Conservation (phyloP, 2,329 filamentous ascomycete species). For the Pyrenochaeta sp. region DNA sequence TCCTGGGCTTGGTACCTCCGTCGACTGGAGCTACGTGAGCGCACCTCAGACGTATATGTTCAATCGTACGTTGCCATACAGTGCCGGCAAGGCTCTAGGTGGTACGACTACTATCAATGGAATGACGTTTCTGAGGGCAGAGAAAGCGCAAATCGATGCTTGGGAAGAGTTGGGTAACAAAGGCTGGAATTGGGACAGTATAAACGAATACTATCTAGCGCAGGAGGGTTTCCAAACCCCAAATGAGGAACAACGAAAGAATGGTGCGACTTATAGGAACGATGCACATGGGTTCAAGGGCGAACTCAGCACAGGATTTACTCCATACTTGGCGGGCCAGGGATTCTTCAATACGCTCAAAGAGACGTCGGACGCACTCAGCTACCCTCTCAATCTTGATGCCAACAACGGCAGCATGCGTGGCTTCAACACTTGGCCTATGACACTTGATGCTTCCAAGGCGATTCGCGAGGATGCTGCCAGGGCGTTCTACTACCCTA, state of each 20-base stretch:
- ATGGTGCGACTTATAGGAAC: constrained; percentile 36
- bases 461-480: constrained; percentile 58
- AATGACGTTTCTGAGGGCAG: constrained; percentile 48
- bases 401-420: constrained; percentile 55
- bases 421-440: constrained; percentile 55
- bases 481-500: constrained; percentile 58
- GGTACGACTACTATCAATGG: constrained; percentile 57
- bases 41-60: constrained; percentile 50
- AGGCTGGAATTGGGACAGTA: constrained; percentile 44
- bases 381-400: constrained; percentile 53
- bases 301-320: constrained; percentile 40
- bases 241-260: constrained; percentile 16
- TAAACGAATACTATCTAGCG: constrained; percentile 39
- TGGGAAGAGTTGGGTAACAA: constrained; percentile 46
- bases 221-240: constrained; percentile 39
- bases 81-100: constrained; percentile 54
- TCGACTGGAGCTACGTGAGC: constrained; percentile 55
- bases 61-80: constrained; percentile 37
- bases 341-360: constrained; percentile 45
- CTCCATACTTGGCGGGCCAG: constrained; percentile 33
- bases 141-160: constrained; percentile 42
- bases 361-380: constrained; percentile 45
- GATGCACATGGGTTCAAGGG: constrained; percentile 33
- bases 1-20: constrained; percentile 32
- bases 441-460: constrained; percentile 50